Evolutionary conservation across 2,329 filamentous ascomycete genomes (phyloP).

Genomic region (Mycosphaerella sp.): DNA sequence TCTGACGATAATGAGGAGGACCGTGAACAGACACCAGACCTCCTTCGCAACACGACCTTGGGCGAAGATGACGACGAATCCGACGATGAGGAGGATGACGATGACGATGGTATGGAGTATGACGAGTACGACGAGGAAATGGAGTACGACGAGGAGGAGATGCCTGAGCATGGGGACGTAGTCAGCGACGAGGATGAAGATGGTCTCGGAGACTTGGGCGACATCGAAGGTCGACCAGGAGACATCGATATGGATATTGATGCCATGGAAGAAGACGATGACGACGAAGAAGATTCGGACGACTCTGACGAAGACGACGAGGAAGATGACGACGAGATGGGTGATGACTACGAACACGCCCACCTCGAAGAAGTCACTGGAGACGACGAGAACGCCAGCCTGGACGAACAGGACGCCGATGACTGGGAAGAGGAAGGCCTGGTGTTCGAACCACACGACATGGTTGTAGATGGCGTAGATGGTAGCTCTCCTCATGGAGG

Average conservation of each 20-base stretch:
- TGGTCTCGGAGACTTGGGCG: conserved; percentile 72
- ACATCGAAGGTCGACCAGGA: conserved; percentile 57
- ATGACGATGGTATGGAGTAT: conserved; percentile 88
- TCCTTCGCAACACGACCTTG: conserved; percentile 92
- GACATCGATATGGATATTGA: conserved; percentile 80
- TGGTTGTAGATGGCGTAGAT: conserved; percentile 48
- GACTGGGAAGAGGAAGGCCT: conserved; percentile 41
- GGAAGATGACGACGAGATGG: conserved; percentile 57
- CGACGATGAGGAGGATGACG: conserved; percentile 54
- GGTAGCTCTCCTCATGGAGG: conserved; percentile 39
- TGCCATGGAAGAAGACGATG: conserved; percentile 54
- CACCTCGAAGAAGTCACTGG: conserved; percentile 44
- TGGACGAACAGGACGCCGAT: conserved; percentile 45
- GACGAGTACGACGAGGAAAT: conserved; percentile 86
- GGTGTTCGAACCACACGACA: conserved; percentile 36
- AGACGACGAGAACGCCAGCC: conserved; percentile 44
- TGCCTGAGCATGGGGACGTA: conserved; percentile 74
- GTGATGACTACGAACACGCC: conserved; percentile 49
- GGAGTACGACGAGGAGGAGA: conserved; percentile 85
- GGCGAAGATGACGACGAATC: conserved; percentile 79
- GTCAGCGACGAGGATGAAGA: conserved; percentile 86
- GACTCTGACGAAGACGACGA: conserved; percentile 53
- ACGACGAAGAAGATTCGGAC: conserved; percentile 56
- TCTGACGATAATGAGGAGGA: conserved; percentile 61
- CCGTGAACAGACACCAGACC: conserved; percentile 92